These are phyloP conservation scores for Saturnispora mendoncae DNA, from an alignment of 805 yeast species.

Conservation along the genomic window DNA sequence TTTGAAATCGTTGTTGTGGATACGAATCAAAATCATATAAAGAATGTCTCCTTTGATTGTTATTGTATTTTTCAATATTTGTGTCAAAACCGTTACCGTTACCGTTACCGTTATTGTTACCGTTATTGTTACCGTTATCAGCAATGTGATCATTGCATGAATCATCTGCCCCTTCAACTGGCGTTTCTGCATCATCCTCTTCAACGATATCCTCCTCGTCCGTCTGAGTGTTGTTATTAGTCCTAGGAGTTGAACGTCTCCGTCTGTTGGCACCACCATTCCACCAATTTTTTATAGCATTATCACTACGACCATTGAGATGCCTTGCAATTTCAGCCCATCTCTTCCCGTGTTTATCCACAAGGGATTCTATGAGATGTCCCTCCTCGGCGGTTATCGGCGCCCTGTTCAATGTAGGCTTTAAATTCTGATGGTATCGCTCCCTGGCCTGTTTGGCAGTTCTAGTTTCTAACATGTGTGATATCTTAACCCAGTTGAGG, in stretches of 20 bases:
- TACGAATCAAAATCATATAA: too few species aligned
- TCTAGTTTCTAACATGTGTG: conserved; percentile 62
- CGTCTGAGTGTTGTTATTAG: not conserved
- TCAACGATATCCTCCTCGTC: conserved; percentile 1
- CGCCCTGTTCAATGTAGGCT: conserved; percentile 70
- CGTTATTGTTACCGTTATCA: not conserved
- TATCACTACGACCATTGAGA: conserved; percentile 79
- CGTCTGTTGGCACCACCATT: conserved; percentile 86
- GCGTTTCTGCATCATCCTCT: not conserved
- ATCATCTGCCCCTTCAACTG: not conserved
- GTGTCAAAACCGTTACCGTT: not conserved
- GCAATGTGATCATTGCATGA: not conserved
- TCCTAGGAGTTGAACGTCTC: conserved; percentile 35
- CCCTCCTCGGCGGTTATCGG: conserved; percentile 88
- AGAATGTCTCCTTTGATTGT: too few species aligned
- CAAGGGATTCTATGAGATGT: conserved; percentile 66
- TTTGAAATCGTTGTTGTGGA: not conserved
- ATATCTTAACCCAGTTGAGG: conserved; percentile 76
- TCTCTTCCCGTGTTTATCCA: conserved; percentile 69
- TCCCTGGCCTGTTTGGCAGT: conserved; percentile 91
- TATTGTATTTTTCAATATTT: too few species aligned
- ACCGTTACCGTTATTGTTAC: not conserved
- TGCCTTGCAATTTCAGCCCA: conserved; percentile 95
- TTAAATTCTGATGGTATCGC: conserved; percentile 83
- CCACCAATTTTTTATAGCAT: conserved; percentile 95